These are phyloP conservation scores for Phoma sp. DNA, from an alignment of 2,329 filamentous ascomycete species.

Conservation along the genomic window DNA sequence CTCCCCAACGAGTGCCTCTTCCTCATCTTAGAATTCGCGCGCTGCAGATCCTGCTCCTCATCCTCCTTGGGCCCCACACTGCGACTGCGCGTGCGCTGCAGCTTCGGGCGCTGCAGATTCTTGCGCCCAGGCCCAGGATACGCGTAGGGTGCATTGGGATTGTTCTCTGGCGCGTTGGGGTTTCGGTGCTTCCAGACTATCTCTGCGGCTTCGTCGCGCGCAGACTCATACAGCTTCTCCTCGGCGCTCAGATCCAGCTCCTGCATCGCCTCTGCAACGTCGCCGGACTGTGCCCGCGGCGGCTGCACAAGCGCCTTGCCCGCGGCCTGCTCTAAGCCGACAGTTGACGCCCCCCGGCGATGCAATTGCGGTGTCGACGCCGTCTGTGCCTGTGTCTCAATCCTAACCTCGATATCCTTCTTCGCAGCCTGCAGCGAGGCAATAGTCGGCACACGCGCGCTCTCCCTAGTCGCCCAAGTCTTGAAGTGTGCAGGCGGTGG, in stretches of 20 bases:
- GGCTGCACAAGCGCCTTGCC: conserved; percentile 46
- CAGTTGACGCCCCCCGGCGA: conserved; percentile 37
- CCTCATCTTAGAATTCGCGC: conserved; percentile 40
- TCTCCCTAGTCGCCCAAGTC: conserved; percentile 43
- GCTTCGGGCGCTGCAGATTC: conserved; percentile 65
- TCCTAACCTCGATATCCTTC: conserved; percentile 32
- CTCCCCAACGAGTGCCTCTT: conserved; percentile 47
- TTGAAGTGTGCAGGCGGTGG: conserved; percentile 63
- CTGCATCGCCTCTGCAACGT: conserved; percentile 74
- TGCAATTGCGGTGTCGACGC: conserved; percentile 36
- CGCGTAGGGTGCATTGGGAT: conserved; percentile 53
- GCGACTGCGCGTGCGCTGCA: conserved; percentile 69
- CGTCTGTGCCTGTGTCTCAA: conserved; percentile 24
- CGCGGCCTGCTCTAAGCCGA: conserved; percentile 38
- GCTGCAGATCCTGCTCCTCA: conserved; percentile 41
- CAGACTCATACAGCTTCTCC: conserved; percentile 69
- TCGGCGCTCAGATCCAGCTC: conserved; percentile 73
- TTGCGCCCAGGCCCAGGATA: conserved; percentile 60
- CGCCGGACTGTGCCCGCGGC: conserved; percentile 55
- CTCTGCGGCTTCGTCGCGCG: conserved; percentile 78
- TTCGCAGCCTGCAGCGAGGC: conserved; percentile 35
- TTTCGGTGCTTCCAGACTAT: conserved; percentile 79
- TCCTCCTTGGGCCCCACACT: conserved; percentile 44
- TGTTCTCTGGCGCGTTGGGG: conserved; percentile 68
- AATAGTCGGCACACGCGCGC: conserved; percentile 29